Conservation (phyloP, 768 basidiomycete genomes). For the Tricholoma terreum region DNA sequence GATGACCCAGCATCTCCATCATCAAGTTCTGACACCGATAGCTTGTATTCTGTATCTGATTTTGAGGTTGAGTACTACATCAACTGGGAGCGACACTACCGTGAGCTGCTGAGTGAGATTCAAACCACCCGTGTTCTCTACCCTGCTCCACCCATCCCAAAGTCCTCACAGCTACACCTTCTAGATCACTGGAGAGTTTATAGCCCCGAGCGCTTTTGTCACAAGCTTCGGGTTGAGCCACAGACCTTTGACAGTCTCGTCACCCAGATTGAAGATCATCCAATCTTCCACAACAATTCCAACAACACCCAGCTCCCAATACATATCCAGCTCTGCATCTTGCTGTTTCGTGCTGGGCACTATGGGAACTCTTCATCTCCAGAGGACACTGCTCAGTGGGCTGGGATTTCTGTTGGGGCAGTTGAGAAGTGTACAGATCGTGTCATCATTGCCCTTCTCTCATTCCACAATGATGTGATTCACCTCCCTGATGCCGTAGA, state of each 20-base stretch:
- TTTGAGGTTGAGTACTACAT: too few species aligned
- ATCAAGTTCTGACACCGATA: too few species aligned
- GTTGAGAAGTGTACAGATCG: conserved; percentile 11
- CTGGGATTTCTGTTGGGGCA: conserved; percentile 8
- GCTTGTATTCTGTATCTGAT: too few species aligned
- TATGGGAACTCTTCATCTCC: conserved; percentile 16
- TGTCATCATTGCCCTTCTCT: conserved; percentile 13
- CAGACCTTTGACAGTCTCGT: conserved; percentile 5
- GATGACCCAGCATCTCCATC: too few species aligned
- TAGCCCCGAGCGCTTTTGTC: background rate
- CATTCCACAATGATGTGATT: conserved; percentile 13
- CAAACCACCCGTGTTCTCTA: background rate
- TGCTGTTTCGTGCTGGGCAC: conserved; percentile 13
- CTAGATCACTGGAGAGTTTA: background rate
- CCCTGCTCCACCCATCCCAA: background rate
- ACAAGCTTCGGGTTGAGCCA: background rate
- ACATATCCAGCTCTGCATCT: conserved; percentile 19
- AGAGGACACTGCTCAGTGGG: conserved; percentile 17
- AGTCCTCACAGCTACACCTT: background rate
- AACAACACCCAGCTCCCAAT: conserved; percentile 17
- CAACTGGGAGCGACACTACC: background rate
- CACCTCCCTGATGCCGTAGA: background rate
- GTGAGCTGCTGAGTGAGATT: background rate
- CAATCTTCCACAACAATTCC: conserved; percentile 20
- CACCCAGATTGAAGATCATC: conserved; percentile 11